Evolutionary conservation across 768 basidiomycete species (phyloP), one percentile per base, ranked within the genome.

Genomic region (Russula sp.): DNA sequence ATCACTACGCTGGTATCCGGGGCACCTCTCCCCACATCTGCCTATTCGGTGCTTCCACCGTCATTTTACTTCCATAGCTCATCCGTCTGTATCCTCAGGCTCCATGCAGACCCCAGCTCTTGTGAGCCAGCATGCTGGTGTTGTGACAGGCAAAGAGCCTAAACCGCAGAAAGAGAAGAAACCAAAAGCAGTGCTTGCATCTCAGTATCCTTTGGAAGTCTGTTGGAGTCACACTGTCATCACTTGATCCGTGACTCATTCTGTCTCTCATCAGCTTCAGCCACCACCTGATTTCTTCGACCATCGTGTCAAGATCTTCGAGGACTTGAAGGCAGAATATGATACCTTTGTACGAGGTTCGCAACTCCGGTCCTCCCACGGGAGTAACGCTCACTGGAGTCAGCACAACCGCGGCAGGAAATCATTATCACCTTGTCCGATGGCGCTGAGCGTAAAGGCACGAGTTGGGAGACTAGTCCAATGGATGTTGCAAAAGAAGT

Each of bases 381-480:
- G 10, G 40, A 32, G 11, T 27, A 47, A 62, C 20, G 55, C 69
- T 68, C 22, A 64, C 39, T 20, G 37, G 18, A 14, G n/a, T 42
- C 67, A 88, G 89, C 79, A 1, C 90, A 96, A 78, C 87, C 91
- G 7, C 84, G 92, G 44, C 84, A 89, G 66, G 85, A 88, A 52
- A 96, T 98, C 69, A 79, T 77, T 2, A 78, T 99, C 71, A 94
- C 91, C 4, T 74, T 99, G 66, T 88, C 85, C 6, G 91, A 98
- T 78, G 94, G 95, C 16, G 85, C 88, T 7, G 82, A 87, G 69
- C 84, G 91, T 57, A 84, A 89, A 64, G 96, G 84, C 20, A 93
- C 78, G 63, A 88, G 91, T 73, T 99, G 93, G 93, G 91, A 97
- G 78, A 98, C 96, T 20, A 89, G 83, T 60, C 97, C 97, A 1